These are phyloP conservation scores for Naumovozyma castellii DNA, from an alignment of 805 yeast species.

Conservation along the genomic window DNA sequence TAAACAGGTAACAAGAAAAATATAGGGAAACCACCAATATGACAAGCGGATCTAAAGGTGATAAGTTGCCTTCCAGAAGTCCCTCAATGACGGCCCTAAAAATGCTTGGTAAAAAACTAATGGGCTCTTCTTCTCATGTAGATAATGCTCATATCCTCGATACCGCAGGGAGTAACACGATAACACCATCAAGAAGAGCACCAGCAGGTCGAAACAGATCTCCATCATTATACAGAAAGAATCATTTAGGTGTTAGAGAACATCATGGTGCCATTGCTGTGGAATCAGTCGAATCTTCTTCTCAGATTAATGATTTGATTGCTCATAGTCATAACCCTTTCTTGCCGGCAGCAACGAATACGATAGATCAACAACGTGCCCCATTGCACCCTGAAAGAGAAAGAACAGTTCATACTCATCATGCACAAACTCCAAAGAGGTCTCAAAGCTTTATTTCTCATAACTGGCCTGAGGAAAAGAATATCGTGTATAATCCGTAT, in stretches of 20 bases:
- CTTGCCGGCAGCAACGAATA: conserved; percentile 16
- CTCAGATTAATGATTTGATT: conserved; percentile 19
- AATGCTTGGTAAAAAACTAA: conserved; percentile 9
- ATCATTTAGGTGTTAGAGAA: conserved; percentile 5
- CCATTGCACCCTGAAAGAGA: conserved; percentile 2
- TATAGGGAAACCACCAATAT: background rate
- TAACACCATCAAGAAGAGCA: conserved; percentile 7
- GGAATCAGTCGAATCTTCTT: conserved; percentile 14
- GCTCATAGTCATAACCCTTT: conserved; percentile 28
- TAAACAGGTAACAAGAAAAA: background rate
- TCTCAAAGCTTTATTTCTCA: conserved; percentile 10
- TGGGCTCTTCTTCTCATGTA: conserved; percentile 5
- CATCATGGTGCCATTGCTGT: conserved; percentile 2
- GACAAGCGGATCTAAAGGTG: background rate
- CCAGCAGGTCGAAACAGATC: conserved; percentile 14
- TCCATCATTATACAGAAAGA: conserved; percentile 17
- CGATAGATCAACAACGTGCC: conserved; percentile 1
- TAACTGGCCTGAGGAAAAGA: conserved; percentile 25
- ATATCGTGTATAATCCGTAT: conserved; percentile 53
- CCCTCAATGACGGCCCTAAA: conserved; percentile 8
- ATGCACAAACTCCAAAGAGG: conserved; percentile 7
- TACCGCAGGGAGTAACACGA: conserved; percentile 3
- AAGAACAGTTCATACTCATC: conserved; percentile 8
- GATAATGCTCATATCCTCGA: conserved; percentile 1
- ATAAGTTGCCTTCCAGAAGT: conserved; percentile 1